A percentile compares a stretch with the other conserved stretches of the same genome.
Conservation (phyloP, 2,329 filamentous ascomycete genomes). For the Alternaria novae-zelandiae region DNA sequence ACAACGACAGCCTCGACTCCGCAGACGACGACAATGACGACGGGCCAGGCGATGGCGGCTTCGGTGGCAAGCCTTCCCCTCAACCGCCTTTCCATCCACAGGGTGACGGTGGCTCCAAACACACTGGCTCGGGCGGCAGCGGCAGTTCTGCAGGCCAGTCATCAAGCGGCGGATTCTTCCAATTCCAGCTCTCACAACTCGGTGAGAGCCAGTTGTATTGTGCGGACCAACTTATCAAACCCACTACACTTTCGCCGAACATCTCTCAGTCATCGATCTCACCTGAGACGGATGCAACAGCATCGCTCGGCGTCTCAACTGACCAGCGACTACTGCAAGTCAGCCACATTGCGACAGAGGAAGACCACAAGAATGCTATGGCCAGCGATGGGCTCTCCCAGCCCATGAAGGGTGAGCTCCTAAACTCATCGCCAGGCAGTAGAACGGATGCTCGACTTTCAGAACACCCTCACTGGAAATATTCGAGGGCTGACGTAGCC, state of each 20-base stretch:
- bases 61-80: conserved; percentile 28
- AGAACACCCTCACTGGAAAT: not conserved
- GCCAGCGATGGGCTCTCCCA: conserved; percentile 44
- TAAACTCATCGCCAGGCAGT: not conserved
- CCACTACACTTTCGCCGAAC: conserved; percentile 16
- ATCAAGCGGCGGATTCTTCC: conserved; percentile 34
- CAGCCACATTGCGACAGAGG: conserved; percentile 27
- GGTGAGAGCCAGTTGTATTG: conserved; percentile 17
- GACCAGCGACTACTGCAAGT: conserved; percentile 10
- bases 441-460: not conserved
- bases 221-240: conserved; percentile 17
- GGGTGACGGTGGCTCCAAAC: conserved; percentile 22
- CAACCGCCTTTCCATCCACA: conserved; percentile 28
- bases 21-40: conserved; percentile 38
- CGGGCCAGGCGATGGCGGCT: conserved; percentile 35
- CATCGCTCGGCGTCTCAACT: not conserved
- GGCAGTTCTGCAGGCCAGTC: conserved; percentile 16
- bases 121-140: conserved; percentile 24
- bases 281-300: not conserved
- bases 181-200: conserved; percentile 41
- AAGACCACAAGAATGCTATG: conserved; percentile 33
- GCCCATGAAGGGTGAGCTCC: conserved; percentile 7
- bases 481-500: not conserved
- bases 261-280: conserved; percentile 9
- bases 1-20: conserved; percentile 27